Base-by-base conservation (phyloP, 2,329 filamentous ascomycete species). In the Aspergillus sclerotialis region DNA sequence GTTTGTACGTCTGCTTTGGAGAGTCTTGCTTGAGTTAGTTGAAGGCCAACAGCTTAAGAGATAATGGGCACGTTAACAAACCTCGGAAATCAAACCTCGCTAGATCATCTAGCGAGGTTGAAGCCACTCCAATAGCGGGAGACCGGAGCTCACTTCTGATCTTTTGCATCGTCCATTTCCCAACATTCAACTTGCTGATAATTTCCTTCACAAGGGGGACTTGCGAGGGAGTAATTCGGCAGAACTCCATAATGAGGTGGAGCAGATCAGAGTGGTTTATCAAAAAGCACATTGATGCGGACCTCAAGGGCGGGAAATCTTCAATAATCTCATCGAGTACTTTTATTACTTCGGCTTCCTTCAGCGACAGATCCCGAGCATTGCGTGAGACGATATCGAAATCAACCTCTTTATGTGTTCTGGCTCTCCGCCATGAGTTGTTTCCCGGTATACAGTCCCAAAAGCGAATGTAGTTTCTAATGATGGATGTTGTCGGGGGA, bases 321-420 rank as follows among this genome's bases (percentile, higher is more conserved):
- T 80, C 73, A 11, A 93, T 75, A 26, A 95, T 83, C 56, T 98
- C 92, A 55, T 98, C 92, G 14, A 96, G 67, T 2, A 96, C 89
- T 50, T 95, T 96, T 47, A 98, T 76, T 1, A 88, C 82, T 60
- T 96, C 90, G 0, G 90, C 90, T 60, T 98, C 92, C 52, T 94
- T 93, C 36, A 95, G 61, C 1, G 88, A 82, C 29, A 94, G 68
- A 51, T 96, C 88, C 4, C 88, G 63, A 1, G 82, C 82, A 47
- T 89, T 81, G 28, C 78, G 75, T 1, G 88, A 90, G n/a, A 94
- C 75, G 39, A 98, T 88, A 61, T 98, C 92, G 57, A 96, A 98
- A 57, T 96, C 89, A 2, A 93, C 89, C 55, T 96, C 92, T 7
- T 85, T 83, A 55, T 86, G 83, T 51, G 82, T 83, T 37, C 75